phyloP scores from a whole-genome alignment of 345 rosid genomes.

The Garcia nutans region DNA sequence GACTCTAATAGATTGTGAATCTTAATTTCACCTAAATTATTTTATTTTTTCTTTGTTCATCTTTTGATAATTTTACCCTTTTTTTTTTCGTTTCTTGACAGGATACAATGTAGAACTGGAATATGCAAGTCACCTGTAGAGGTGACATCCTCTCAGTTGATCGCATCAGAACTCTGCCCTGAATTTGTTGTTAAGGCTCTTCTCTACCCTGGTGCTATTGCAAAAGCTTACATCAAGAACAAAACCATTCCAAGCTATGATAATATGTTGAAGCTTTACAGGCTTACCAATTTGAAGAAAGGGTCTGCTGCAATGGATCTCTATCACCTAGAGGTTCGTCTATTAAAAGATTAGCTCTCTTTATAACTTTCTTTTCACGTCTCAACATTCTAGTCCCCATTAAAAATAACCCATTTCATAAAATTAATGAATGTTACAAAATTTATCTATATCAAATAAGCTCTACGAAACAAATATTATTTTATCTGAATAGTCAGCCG shows the following conservation, averaged over 20 bases:
- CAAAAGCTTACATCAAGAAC: slow-evolving; percentile 36
- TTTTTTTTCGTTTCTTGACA: slow-evolving; percentile 20
- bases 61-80: neutral
- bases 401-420: neutral
- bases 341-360: neutral
- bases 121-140: slow-evolving; percentile 66
- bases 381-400: neutral
- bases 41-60: neutral
- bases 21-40: too few relatives aligned
- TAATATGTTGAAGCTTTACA: slow-evolving; percentile 38
- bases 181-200: slow-evolving; percentile 48
- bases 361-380: too few relatives aligned
- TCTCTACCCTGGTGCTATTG: slow-evolving; percentile 75
- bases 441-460: too few relatives aligned
- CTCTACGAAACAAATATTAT: too few relatives aligned
- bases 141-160: slow-evolving; percentile 58
- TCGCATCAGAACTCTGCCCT: slow-evolving; percentile 53
- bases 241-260: slow-evolving; percentile 37
- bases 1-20: neutral
- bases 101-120: slow-evolving; percentile 70
- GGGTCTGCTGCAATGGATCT: slow-evolving; percentile 37
- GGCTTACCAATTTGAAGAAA: slow-evolving; percentile 27
- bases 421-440: too few relatives aligned
- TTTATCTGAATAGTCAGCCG: too few relatives aligned
- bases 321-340: slow-evolving; percentile 60